Percentiles rank a stretch among this genome's conserved stretches.
These are phyloP conservation scores for Erodium trifolium DNA, from an alignment of 441 rosid species.

Conservation along the genomic window DNA sequence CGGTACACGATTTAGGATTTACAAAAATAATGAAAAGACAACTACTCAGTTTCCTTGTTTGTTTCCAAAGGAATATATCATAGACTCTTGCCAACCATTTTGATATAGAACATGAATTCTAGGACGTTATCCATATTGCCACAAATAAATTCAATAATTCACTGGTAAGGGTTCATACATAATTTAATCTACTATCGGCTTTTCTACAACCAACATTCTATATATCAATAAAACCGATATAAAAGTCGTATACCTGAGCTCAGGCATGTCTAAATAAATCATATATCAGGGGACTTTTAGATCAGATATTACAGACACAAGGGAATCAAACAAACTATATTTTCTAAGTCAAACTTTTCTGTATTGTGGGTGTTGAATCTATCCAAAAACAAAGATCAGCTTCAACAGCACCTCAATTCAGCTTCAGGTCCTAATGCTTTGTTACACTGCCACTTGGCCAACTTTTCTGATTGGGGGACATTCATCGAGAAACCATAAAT, in stretches of 20 bases:
- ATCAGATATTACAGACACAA: not conserved
- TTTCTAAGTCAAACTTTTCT: not conserved
- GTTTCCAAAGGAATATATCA: not conserved
- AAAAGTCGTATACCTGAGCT: not conserved
- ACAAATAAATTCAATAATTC: not conserved
- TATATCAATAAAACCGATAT: too few relatives aligned
- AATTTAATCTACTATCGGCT: not conserved
- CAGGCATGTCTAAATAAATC: not conserved
- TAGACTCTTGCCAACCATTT: not conserved
- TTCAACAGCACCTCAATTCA: not conserved
- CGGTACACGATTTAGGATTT: too few relatives aligned
- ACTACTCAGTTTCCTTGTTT: not conserved
- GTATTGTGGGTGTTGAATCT: not conserved
- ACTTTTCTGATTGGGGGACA: not conserved
- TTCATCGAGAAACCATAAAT: not conserved
- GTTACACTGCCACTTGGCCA: too few relatives aligned
- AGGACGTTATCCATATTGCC: not conserved
- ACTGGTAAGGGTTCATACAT: not conserved
- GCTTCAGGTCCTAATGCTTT: not conserved
- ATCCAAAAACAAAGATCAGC: not conserved
- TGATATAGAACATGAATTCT: not conserved
- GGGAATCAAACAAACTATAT: not conserved
- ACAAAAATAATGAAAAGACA: too few relatives aligned
- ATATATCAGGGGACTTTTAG: not conserved
- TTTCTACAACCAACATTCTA: not conserved